Evolutionary conservation across 2,329 filamentous ascomycete genomes (phyloP).

Genomic region (Dactylonectria estremocensis): DNA sequence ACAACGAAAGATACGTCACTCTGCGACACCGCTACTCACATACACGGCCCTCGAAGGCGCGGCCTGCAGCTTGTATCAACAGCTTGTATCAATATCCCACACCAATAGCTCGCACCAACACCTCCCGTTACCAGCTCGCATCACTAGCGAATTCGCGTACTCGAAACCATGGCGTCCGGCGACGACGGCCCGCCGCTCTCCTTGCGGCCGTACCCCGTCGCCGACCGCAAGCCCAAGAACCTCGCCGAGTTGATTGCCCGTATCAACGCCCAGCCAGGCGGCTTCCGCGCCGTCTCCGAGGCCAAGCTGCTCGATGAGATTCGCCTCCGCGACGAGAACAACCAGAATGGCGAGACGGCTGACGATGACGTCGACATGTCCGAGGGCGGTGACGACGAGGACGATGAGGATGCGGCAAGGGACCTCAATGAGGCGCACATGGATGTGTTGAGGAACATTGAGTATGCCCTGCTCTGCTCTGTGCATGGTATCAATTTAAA

Average conservation of each 20-base stretch:
- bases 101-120: too few species aligned
- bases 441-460: constrained; percentile 71
- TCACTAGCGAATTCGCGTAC: background rate
- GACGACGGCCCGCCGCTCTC: constrained; percentile 56
- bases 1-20: background rate
- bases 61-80: constrained; percentile 16
- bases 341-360: constrained; percentile 62
- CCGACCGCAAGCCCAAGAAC: constrained; percentile 70
- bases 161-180: constrained; percentile 50
- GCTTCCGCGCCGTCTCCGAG: constrained; percentile 86
- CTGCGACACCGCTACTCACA: background rate
- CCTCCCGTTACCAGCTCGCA: too few species aligned
- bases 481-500: background rate
- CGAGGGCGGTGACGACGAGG: constrained; percentile 57
- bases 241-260: constrained; percentile 84
- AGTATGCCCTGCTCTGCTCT: constrained; percentile 58
- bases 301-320: constrained; percentile 80
- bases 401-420: constrained; percentile 60
- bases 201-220: constrained; percentile 63
- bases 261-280: constrained; percentile 83
- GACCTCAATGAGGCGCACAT: constrained; percentile 67
- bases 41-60: background rate
- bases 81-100: background rate
- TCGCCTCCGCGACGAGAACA: constrained; percentile 57
- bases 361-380: constrained; percentile 63